Base-by-base conservation (phyloP, 2,329 filamentous ascomycete genomes). In the Claviceps spartinae region DNA sequence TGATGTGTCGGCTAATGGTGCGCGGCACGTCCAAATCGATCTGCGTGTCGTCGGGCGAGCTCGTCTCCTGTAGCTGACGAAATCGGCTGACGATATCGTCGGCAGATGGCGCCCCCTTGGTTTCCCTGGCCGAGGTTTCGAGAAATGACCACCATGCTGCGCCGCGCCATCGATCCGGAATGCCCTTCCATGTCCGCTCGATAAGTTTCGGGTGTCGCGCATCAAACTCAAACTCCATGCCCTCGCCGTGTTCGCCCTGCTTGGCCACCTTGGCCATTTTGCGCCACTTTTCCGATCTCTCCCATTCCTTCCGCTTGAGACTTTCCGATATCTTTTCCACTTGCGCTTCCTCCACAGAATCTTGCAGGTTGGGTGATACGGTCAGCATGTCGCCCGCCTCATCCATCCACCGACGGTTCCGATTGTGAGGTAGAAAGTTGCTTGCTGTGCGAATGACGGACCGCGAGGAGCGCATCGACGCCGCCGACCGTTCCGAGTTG, bases 1-100 rank as follows among this genome's bases (percentile, higher is more conserved):
- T 96, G 66, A 98, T 91, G 69, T 98, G 93, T 56, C 86, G 82
- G 66, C 82, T 94, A 65, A 98, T 95, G 4, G 93, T 97, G 51
- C 93, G 79, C 1, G 93, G 93, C 18, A 98, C 93, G 65, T 98
- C 93, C 44, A 97, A 81, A 66, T 98, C 93, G 60, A 98, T 98
- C 69, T 98, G 93, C 22, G 91, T 83, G 66, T 98, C 93, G 63
- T 98, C 93, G 0, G 88, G 83, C 2, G 86, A 95, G 51, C 81
- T 81, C 54, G 82, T 72, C 16, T 81, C 73, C 62, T 94, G 84
- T 30, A 94, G 77, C 44, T 80, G 77, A 64, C 86, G 78, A 63
- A 88, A 95, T 34, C 78, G 74, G 43, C 77, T 73, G 41, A 88
- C 80, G 47, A 97, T 77, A 52, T 86, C 77, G 42, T 83, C 79